phyloP scores from a whole-genome alignment of 306 rosid species.

The Lotus japonicus region DNA sequence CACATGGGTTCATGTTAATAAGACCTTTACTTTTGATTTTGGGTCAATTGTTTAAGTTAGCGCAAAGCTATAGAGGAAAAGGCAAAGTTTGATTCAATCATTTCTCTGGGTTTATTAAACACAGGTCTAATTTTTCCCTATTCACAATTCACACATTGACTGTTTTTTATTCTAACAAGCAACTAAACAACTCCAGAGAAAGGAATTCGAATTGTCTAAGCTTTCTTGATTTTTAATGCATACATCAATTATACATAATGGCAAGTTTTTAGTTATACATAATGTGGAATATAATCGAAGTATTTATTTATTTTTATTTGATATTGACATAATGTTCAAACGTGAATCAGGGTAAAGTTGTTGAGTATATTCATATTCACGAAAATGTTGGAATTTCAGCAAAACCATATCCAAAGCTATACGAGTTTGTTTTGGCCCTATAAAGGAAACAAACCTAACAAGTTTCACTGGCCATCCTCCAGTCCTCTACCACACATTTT shows the following conservation, averaged over 20 bases:
- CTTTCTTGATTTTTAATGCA: not conserved
- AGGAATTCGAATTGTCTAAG: not conserved
- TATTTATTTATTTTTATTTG: not conserved
- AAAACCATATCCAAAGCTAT: not conserved
- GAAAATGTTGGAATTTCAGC: not conserved
- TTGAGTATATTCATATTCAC: not conserved
- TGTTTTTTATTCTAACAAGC: too few species aligned
- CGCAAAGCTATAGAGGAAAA: not conserved
- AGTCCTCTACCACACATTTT: not conserved
- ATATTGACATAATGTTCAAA: not conserved
- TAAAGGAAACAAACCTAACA: conserved; percentile 15
- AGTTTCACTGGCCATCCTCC: not conserved
- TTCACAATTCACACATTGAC: too few species aligned
- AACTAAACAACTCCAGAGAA: too few species aligned
- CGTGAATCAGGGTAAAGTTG: not conserved
- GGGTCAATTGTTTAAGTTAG: not conserved
- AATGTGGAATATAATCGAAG: not conserved
- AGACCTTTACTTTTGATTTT: conserved; percentile 13
- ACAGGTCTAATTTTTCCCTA: not conserved
- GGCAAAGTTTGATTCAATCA: not conserved
- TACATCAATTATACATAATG: not conserved
- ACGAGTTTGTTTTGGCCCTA: not conserved
- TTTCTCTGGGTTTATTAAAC: not conserved
- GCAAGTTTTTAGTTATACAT: too few species aligned
- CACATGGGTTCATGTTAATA: conserved; percentile 25